phyloP scores from a whole-genome alignment of 106 monocot genomes.

The Alisma plantagoaquatica region DNA sequence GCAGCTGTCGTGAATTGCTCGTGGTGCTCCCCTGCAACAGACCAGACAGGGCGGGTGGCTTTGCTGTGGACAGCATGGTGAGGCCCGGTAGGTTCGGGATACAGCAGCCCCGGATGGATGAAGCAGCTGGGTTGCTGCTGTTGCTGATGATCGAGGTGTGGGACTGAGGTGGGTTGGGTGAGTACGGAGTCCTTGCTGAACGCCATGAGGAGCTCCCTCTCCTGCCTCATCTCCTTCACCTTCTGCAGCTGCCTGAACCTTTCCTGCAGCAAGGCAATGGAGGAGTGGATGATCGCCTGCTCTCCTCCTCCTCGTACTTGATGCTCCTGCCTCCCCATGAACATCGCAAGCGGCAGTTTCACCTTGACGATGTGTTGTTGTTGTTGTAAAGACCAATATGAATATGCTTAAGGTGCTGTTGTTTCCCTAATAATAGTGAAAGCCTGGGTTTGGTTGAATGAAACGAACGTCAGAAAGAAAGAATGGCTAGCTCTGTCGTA shows the following conservation, averaged over 20 bases:
- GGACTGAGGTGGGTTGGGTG: neutral
- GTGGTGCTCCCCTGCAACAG: neutral
- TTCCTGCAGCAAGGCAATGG: conserved; percentile 62
- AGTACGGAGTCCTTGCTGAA: no score
- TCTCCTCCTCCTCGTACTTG: conserved; percentile 3
- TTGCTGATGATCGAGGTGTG: neutral
- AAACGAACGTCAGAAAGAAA: no score
- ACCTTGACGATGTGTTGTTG: no score
- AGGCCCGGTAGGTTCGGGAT: conserved; percentile 20
- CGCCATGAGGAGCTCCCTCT: conserved; percentile 28
- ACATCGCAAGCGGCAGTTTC: no score
- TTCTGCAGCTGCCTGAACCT: no score
- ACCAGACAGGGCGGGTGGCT: neutral
- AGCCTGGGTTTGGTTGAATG: no score
- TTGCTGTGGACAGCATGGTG: neutral
- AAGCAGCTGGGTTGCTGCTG: conserved; percentile 34
- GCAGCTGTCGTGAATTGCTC: conserved; percentile 4
- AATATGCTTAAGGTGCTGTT: no score
- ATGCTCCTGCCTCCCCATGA: conserved; percentile 6
- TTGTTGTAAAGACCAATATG: no score
- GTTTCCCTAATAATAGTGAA: no score
- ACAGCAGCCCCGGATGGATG: conserved; percentile 30
- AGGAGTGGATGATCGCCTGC: conserved; percentile 19
- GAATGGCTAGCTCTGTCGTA: no score
- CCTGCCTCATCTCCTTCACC: no score